Evolutionary conservation across 768 basidiomycete genomes (phyloP).

Genomic region (Neoboletus brunneissimus): DNA sequence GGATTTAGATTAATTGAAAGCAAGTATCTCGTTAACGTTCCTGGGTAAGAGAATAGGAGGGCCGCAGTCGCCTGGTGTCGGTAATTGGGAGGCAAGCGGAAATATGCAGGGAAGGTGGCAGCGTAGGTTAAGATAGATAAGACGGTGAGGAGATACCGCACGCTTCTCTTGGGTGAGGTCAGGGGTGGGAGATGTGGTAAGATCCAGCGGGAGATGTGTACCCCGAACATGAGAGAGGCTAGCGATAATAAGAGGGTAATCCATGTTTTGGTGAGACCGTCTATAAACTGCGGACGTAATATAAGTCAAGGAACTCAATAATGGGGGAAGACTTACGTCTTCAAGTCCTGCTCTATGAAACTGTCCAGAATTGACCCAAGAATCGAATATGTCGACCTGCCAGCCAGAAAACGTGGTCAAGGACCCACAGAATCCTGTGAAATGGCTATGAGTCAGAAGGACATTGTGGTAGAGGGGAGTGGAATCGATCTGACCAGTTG

Average conservation of each 20-base stretch:
- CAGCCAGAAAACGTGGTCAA: constrained; percentile 96
- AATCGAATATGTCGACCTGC: constrained; percentile 84
- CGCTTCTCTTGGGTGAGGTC: constrained; percentile 39
- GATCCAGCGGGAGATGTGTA: constrained; percentile 50
- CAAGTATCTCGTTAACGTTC: constrained; percentile 78
- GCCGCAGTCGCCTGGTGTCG: constrained; percentile 84
- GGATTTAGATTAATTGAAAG: constrained; percentile 74
- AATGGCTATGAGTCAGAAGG: not conserved
- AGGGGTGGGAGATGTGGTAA: constrained; percentile 41
- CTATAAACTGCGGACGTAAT: constrained; percentile 61
- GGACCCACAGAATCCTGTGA: constrained; percentile 87
- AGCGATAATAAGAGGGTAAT: constrained; percentile 77
- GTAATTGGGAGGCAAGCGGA: constrained; percentile 61
- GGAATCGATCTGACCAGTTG: constrained; percentile 60
- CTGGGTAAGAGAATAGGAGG: constrained; percentile 86
- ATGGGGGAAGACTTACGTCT: constrained; percentile 50
- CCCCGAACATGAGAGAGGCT: constrained; percentile 75
- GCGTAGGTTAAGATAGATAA: constrained; percentile 67
- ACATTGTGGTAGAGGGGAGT: not conserved
- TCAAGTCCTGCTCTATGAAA: constrained; percentile 61
- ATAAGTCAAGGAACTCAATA: not conserved
- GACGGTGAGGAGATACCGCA: constrained; percentile 51
- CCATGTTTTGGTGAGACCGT: constrained; percentile 77
- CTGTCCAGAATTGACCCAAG: constrained; percentile 70
- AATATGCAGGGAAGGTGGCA: constrained; percentile 76